Conservation (phyloP, 1,284 basidiomycete species). For the Spongiforma sp. region DNA sequence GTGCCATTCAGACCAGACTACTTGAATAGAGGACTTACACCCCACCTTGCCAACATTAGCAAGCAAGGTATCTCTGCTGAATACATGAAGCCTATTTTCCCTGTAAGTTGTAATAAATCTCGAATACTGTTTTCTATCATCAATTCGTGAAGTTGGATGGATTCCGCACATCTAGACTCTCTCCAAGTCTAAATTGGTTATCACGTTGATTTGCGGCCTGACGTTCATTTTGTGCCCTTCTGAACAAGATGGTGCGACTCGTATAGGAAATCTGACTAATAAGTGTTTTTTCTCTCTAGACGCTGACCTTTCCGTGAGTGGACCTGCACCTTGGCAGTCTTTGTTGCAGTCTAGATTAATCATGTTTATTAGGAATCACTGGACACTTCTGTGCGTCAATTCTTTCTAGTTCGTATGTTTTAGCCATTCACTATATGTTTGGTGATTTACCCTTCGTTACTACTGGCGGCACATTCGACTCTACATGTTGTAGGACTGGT, state of each 20-base stretch:
- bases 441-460: neutral
- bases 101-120: slow-evolving; percentile 51
- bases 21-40: slow-evolving; percentile 76
- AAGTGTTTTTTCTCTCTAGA: slow-evolving; percentile 46
- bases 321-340: neutral
- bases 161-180: no score
- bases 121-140: no score
- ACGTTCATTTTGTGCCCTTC: no score
- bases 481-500: slow-evolving; percentile 64
- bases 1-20: slow-evolving; percentile 64
- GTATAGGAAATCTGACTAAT: slow-evolving; percentile 4
- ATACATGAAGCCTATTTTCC: slow-evolving; percentile 86
- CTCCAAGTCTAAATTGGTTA: no score
- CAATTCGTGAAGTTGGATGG: no score
- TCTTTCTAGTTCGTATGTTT: neutral
- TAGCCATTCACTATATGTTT: slow-evolving; percentile 16
- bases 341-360: neutral
- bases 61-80: slow-evolving; percentile 79
- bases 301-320: slow-evolving; percentile 84
- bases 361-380: slow-evolving; percentile 67
- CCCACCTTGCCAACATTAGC: slow-evolving; percentile 74
- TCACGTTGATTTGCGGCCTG: no score
- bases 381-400: slow-evolving; percentile 71
- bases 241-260: no score
- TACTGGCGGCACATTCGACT: neutral